Evolutionary conservation across 2,329 filamentous ascomycete genomes (phyloP).

Genomic region (Aspergillus ochraceus): DNA sequence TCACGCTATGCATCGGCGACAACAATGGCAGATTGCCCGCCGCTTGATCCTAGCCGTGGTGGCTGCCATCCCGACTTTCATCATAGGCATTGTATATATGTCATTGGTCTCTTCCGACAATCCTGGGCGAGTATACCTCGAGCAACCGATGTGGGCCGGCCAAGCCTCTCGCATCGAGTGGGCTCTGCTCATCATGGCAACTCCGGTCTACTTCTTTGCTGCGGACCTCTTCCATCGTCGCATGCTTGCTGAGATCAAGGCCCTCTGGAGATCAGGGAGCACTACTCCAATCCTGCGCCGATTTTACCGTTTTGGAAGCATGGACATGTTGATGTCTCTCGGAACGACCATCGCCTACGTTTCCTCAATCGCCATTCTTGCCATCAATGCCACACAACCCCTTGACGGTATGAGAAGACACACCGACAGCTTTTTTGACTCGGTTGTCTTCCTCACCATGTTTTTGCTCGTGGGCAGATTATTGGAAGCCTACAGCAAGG

Average conservation of each 20-base stretch:
- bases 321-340: constrained; percentile 90
- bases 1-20: constrained; percentile 67
- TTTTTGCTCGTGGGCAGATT: constrained; percentile 69
- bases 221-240: constrained; percentile 82
- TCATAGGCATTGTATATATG: constrained; percentile 92
- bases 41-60: constrained; percentile 69
- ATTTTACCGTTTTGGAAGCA: constrained; percentile 92
- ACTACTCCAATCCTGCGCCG: constrained; percentile 69
- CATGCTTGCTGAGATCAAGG: constrained; percentile 73
- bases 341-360: constrained; percentile 87
- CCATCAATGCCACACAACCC: constrained; percentile 51
- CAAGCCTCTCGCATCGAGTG: constrained; percentile 73
- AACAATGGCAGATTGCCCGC: constrained; percentile 66
- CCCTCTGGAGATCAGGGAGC: constrained; percentile 76
- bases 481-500: constrained; percentile 83
- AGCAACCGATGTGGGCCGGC: constrained; percentile 68
- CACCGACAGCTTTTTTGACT: constrained; percentile 78
- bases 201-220: constrained; percentile 81
- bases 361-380: constrained; percentile 75
- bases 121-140: constrained; percentile 62
- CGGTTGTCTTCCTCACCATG: constrained; percentile 85
- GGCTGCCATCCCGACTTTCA: constrained; percentile 76
- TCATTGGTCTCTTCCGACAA: constrained; percentile 67
- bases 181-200: constrained; percentile 76
- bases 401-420: constrained; percentile 46